Conservation (phyloP, 1,284 basidiomycete species). For the Heimioporus retisporus region DNA sequence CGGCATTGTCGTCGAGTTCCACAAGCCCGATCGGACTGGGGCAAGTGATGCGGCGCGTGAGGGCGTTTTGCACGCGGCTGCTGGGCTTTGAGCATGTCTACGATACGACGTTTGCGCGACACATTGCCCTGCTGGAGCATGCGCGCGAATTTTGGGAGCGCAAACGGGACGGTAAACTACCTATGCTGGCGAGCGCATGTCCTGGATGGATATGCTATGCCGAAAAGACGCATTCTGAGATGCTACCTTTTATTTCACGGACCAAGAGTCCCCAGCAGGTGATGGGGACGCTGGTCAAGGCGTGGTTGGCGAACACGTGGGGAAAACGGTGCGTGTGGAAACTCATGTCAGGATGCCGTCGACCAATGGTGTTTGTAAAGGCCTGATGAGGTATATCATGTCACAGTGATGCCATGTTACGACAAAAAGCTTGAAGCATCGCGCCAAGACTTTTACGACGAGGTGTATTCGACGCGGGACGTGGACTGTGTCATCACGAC, state of each 20-base stretch:
- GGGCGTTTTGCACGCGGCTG: slow-evolving; percentile 66
- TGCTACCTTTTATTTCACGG: slow-evolving; percentile 90
- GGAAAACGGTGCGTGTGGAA: slow-evolving; percentile 67
- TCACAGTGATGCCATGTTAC: slow-evolving; percentile 99
- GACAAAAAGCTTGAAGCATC: slow-evolving; percentile 99
- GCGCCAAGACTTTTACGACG: slow-evolving; percentile 90
- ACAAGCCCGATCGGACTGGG: slow-evolving; percentile 61
- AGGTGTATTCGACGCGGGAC: slow-evolving; percentile 84
- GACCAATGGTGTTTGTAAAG: slow-evolving; percentile 50
- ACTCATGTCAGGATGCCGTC: slow-evolving; percentile 6
- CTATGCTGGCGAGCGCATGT: slow-evolving; percentile 96
- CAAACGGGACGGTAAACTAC: slow-evolving; percentile 61
- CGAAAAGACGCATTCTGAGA: slow-evolving; percentile 96
- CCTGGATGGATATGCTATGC: slow-evolving; percentile 99
- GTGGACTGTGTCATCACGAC: slow-evolving; percentile 99
- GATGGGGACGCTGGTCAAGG: slow-evolving; percentile 94
- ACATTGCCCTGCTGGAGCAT: slow-evolving; percentile 88
- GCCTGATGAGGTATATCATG: slow-evolving; percentile 92
- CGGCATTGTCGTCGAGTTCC: slow-evolving; percentile 66
- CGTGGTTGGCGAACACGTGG: slow-evolving; percentile 77
- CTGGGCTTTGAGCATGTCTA: slow-evolving; percentile 85
- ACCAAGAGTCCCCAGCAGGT: slow-evolving; percentile 96
- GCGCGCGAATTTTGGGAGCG: slow-evolving; percentile 87
- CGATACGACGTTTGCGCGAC: slow-evolving; percentile 96
- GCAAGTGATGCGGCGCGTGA: slow-evolving; percentile 76